Evolutionary conservation across 2,329 filamentous ascomycete species (phyloP), one percentile per base, ranked within the genome.

Genomic region (Venturiaceae sp.): DNA sequence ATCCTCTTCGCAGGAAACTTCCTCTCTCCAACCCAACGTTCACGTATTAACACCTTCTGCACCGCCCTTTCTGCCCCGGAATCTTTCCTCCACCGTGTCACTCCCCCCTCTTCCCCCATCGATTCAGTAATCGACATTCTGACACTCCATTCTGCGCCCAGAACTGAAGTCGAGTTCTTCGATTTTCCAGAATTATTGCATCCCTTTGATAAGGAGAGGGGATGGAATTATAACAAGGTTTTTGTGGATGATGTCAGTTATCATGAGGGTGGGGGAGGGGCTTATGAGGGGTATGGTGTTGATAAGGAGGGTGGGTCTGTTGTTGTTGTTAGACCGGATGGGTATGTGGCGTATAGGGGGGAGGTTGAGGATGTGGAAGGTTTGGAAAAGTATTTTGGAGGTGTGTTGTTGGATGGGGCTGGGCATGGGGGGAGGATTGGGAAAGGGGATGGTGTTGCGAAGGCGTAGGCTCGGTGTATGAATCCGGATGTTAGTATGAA

Each of bases 261-360:
- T 60, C 69, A 75, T 60, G 68, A 74, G 61, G 73, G 73, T 5
- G 71, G 71, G 65, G 74, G 70, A 0, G 67, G 75, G 59, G 72
- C 75, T 19, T 80, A 87, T 64, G 72, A 78, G 59, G 76, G 75
- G 2, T 85, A 84, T 60, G 85, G 83, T 0, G 74, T 90, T 1
- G 75, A 83, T 62, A 66, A 63, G n/a, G 72, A 78, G 57, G 69
- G 69, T 21, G 85, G 86, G 0, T 83, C 80, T 60, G 70, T 83
- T 3, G 78, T 87, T 0, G 72, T 85, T 1, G 72, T 84, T 1
- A 70, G 87, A 53, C 87, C 86, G 3, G 87, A 90, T 72, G 83
- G 86, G 66, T 84, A 89, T 69, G 79, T 88, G 30, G 78, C 71
- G 0, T 72, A 66, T 53, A 63, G 80, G 19, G 74, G 74, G 4